These are phyloP conservation scores for Cyclotella choctawhatcheeana DNA, from an alignment of 108 stramenopile species.

Conservation along the genomic window DNA sequence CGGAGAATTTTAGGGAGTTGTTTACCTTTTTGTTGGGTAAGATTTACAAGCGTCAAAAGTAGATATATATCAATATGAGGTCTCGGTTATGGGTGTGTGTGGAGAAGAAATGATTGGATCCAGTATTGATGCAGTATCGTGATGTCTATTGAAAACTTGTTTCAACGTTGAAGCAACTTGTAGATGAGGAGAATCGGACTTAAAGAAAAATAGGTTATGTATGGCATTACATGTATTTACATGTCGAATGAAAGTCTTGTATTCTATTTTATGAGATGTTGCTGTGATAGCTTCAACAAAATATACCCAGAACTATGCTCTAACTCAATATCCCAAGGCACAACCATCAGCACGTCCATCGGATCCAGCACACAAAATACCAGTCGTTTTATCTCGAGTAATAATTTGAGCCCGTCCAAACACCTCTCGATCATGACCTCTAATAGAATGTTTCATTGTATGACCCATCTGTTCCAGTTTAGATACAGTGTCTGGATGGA, in stretches of 20 bases:
- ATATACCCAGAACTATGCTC: too few relatives aligned
- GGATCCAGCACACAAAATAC: constrained; percentile 92
- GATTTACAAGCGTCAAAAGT: constrained; percentile 97
- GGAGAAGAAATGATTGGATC: too few relatives aligned
- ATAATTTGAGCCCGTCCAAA: constrained; percentile 97
- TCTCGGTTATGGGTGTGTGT: neutral
- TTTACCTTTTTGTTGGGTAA: constrained; percentile 90
- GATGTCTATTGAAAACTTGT: too few relatives aligned
- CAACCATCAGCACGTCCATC: constrained; percentile 96
- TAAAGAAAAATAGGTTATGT: too few relatives aligned
- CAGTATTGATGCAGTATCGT: too few relatives aligned
- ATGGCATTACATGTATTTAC: too few relatives aligned
- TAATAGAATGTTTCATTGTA: constrained; percentile 49
- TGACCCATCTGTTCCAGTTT: constrained; percentile 80
- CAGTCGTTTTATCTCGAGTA: constrained; percentile 54
- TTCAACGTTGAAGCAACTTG: too few relatives aligned
- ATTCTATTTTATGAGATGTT: too few relatives aligned
- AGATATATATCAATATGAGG: neutral
- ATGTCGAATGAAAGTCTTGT: too few relatives aligned
- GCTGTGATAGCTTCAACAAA: too few relatives aligned
- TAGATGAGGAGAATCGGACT: too few relatives aligned
- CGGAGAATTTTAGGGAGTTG: constrained; percentile 60
- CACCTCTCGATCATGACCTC: constrained; percentile 70
- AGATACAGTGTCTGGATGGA: constrained; percentile 53
- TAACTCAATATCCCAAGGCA: constrained; percentile 89